Percentiles rank a stretch among this genome's conserved stretches.
Evolutionary conservation across 2,329 filamentous ascomycete species (phyloP).

Genomic region (Lasiodiplodia citricola): DNA sequence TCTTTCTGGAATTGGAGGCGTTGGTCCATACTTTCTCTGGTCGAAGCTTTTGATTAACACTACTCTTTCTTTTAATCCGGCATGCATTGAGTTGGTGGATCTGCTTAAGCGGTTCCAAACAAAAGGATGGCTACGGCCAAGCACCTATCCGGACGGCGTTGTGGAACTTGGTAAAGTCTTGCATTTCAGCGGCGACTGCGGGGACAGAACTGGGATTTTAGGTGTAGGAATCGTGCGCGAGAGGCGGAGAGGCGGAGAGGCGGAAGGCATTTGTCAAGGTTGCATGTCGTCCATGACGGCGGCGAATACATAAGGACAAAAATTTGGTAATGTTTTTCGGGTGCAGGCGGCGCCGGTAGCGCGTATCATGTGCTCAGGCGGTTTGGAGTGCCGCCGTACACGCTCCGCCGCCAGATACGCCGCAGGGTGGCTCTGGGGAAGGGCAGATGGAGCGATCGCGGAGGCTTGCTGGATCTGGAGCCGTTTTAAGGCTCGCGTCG

Average conservation of each 20-base stretch:
- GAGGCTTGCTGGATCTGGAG: slow-evolving; percentile 20
- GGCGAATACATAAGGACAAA: slow-evolving; percentile 9
- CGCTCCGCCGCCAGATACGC: slow-evolving; percentile 21
- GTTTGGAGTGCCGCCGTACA: slow-evolving; percentile 12
- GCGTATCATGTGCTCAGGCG: slow-evolving; percentile 11
- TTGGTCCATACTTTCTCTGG: not conserved
- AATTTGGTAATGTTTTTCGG: slow-evolving; percentile 26
- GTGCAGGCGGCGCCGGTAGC: not conserved
- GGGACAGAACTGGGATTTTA: not conserved
- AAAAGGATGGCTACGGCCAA: slow-evolving; percentile 14
- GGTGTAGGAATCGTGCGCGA: not conserved
- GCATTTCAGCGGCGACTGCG: slow-evolving; percentile 22
- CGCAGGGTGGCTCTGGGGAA: not conserved
- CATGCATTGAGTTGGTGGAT: slow-evolving; percentile 13
- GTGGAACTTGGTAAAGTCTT: not conserved
- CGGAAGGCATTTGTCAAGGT: slow-evolving; percentile 14
- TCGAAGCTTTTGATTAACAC: not conserved
- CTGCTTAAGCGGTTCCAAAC: slow-evolving; percentile 2
- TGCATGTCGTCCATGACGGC: not conserved
- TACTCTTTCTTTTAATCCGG: slow-evolving; percentile 12
- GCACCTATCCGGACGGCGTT: slow-evolving; percentile 18
- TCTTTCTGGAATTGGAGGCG: not conserved
- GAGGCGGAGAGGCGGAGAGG: not conserved
- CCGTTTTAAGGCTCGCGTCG: slow-evolving; percentile 13
- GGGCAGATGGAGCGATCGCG: slow-evolving; percentile 10